Evolutionary conservation across 2,329 filamentous ascomycete species (phyloP).

Genomic region (Aspergillus sp.): DNA sequence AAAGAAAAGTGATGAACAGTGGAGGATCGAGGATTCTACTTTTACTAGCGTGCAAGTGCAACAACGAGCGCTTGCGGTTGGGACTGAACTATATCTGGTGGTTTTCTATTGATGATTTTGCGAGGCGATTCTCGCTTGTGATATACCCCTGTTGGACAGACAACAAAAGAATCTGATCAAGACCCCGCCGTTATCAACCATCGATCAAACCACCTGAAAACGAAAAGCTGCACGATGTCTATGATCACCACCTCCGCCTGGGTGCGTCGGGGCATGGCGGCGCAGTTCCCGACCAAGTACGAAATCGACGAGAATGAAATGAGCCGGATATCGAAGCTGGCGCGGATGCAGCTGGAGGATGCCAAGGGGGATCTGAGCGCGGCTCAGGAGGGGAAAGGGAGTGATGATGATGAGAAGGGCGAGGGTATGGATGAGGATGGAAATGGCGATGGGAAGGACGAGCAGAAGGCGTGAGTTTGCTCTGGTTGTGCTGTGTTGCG

Average conservation of each 20-base stretch:
- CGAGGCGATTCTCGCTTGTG: too few species aligned
- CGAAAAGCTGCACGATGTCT: conserved; percentile 30
- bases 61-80: too few species aligned
- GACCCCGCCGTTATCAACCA: not conserved
- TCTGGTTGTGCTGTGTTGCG: not conserved
- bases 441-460: conserved; percentile 18
- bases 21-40: conserved; percentile 2
- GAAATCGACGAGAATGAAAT: conserved; percentile 69
- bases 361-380: conserved; percentile 77
- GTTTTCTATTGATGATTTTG: too few species aligned
- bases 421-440: conserved; percentile 32
- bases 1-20: conserved; percentile 14
- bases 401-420: conserved; percentile 18
- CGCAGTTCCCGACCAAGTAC: conserved; percentile 67
- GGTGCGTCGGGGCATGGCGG: conserved; percentile 69
- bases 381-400: conserved; percentile 47
- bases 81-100: too few species aligned
- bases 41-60: not conserved
- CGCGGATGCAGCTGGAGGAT: conserved; percentile 77
- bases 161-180: not conserved
- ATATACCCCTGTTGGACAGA: too few species aligned
- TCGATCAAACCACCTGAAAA: not conserved
- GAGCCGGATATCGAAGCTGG: conserved; percentile 64
- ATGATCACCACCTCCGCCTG: conserved; percentile 72
- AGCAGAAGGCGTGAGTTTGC: conserved; percentile 9